A percentile compares a stretch with the other conserved stretches of the same genome.
Evolutionary conservation across 129 eudicot species (phyloP).

Genomic region (Solidago caesia): DNA sequence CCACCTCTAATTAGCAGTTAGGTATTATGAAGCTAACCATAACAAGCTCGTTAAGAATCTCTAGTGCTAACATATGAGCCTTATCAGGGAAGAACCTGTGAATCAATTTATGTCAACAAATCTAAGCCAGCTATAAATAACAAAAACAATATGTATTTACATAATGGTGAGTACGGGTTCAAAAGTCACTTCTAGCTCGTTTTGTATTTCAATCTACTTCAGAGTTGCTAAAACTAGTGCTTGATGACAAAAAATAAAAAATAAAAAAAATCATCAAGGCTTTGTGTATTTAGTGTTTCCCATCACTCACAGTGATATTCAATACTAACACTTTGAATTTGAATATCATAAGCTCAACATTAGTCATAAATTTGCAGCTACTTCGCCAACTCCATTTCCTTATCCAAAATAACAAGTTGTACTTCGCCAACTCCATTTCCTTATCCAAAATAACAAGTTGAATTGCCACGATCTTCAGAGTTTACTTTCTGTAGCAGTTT

Average conservation of each 20-base stretch:
- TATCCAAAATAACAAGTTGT: too few species aligned
- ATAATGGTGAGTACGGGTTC: not conserved
- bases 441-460: too few species aligned
- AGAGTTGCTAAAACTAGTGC: not conserved
- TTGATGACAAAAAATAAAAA: too few species aligned
- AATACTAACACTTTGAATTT: too few species aligned
- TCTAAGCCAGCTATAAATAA: conserved; percentile 4
- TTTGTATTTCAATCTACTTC: conserved; percentile 7
- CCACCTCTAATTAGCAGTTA: not conserved
- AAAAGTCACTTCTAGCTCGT: not conserved
- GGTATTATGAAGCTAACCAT: conserved; percentile 42
- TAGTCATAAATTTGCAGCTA: too few species aligned
- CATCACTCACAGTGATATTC: too few species aligned
- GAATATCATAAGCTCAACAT: too few species aligned
- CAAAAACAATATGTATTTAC: not conserved
- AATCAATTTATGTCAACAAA: conserved; percentile 21
- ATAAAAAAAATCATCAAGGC: not conserved
- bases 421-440: too few species aligned
- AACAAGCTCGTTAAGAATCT: conserved; percentile 64
- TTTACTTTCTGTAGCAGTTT: too few species aligned
- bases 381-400: too few species aligned
- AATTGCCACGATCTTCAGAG: too few species aligned
- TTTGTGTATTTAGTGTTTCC: not conserved
- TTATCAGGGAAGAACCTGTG: conserved; percentile 90
- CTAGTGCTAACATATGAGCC: conserved; percentile 62